phyloP scores from a whole-genome alignment of 176 grass and related monocot genomes.

The Stipa capillata region DNA sequence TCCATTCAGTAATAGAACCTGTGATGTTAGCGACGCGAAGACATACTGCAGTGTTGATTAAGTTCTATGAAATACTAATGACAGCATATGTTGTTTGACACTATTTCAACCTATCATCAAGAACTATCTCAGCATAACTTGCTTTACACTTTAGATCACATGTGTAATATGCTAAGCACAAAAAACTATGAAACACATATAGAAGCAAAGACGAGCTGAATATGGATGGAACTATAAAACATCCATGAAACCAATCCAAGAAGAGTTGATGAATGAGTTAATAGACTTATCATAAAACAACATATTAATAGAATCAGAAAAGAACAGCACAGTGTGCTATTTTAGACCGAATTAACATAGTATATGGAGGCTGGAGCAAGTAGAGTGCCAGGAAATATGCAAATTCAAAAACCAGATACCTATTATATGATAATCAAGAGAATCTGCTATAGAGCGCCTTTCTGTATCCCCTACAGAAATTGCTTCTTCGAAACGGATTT shows the following conservation, averaged over 20 bases:
- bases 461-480: constrained; percentile 53
- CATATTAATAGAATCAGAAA: background rate
- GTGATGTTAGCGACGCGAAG: background rate
- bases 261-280: background rate
- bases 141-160: background rate
- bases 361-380: background rate
- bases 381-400: background rate
- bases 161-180: background rate
- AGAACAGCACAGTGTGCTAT: background rate
- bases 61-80: background rate
- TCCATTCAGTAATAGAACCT: background rate
- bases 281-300: background rate
- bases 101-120: background rate
- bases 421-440: constrained; percentile 66
- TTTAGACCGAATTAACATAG: background rate
- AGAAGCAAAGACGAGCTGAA: background rate
- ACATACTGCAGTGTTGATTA: background rate
- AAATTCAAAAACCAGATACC: constrained; percentile 38
- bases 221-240: background rate
- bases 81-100: background rate
- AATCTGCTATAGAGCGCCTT: constrained; percentile 42
- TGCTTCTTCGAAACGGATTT: constrained; percentile 84
- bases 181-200: background rate
- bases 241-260: background rate
- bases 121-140: background rate